phyloP scores from a whole-genome alignment of 768 basidiomycete genomes.

The Xerocomus spinulosus region DNA sequence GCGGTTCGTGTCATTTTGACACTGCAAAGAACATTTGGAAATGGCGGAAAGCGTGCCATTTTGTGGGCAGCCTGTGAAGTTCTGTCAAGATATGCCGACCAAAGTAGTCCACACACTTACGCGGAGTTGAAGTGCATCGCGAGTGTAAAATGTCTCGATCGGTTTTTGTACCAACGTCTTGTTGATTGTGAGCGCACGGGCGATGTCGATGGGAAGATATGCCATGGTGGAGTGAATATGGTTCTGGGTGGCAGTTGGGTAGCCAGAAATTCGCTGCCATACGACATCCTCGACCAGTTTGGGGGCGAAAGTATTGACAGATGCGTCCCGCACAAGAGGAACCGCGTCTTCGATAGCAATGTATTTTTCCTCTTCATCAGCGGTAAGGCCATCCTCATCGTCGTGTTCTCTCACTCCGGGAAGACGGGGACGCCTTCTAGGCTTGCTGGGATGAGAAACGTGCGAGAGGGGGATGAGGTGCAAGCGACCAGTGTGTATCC shows the following conservation, averaged over 20 bases:
- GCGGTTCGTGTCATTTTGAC: conserved; percentile 84
- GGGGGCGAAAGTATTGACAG: conserved; percentile 56
- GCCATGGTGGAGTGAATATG: conserved; percentile 78
- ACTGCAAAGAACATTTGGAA: conserved; percentile 52
- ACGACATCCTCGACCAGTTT: conserved; percentile 56
- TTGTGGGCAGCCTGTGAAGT: conserved; percentile 72
- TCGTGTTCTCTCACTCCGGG: conserved; percentile 43
- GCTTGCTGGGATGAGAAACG: conserved; percentile 61
- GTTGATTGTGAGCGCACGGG: conserved; percentile 58
- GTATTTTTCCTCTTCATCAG: conserved; percentile 45
- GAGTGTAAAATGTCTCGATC: conserved; percentile 89
- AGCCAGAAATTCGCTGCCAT: conserved; percentile 72
- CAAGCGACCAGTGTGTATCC: conserved; percentile 78
- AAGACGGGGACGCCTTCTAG: conserved; percentile 43
- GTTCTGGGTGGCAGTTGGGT: conserved; percentile 58
- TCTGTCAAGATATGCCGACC: conserved; percentile 2
- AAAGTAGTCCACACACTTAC: conserved; percentile 41
- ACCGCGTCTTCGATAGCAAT: conserved; percentile 62
- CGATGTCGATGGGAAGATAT: conserved; percentile 77
- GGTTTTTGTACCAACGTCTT: conserved; percentile 80
- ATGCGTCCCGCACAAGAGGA: conserved; percentile 51
- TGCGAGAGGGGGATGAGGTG: conserved; percentile 84
- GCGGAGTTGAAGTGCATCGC: conserved; percentile 85
- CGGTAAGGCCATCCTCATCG: conserved; percentile 42
- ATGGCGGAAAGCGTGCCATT: conserved; percentile 87